Evolutionary conservation across 2,329 filamentous ascomycete genomes (phyloP).

Genomic region (Epicoccum nigrum): DNA sequence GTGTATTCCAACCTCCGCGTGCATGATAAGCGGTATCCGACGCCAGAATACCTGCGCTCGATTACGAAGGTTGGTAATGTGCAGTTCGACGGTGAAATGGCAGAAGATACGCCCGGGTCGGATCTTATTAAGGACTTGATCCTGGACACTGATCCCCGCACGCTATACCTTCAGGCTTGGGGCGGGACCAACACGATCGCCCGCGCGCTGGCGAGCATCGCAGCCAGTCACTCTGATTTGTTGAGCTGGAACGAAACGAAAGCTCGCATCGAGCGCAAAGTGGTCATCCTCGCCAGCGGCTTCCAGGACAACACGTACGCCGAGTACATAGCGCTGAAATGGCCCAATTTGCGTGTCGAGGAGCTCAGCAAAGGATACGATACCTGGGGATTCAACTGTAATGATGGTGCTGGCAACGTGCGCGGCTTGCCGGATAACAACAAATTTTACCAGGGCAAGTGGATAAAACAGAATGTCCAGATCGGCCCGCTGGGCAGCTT

Average conservation of each 20-base stretch:
- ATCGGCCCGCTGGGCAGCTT: slow-evolving; percentile 49
- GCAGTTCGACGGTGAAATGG: slow-evolving; percentile 20
- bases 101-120: slow-evolving; percentile 16
- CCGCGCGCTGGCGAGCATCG: slow-evolving; percentile 17
- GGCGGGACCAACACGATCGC: slow-evolving; percentile 22
- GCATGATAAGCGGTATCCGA: slow-evolving; percentile 15
- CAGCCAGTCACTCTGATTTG: neutral
- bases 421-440: slow-evolving; percentile 15
- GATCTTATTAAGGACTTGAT: slow-evolving; percentile 15
- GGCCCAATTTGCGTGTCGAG: slow-evolving; percentile 15
- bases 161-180: slow-evolving; percentile 18
- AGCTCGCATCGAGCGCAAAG: slow-evolving; percentile 6
- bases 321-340: slow-evolving; percentile 14
- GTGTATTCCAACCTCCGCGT: slow-evolving; percentile 14
- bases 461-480: slow-evolving; percentile 58
- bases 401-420: slow-evolving; percentile 15
- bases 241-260: neutral
- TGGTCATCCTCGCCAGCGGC: slow-evolving; percentile 19
- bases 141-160: slow-evolving; percentile 17
- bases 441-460: slow-evolving; percentile 38
- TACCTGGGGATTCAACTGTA: slow-evolving; percentile 22
- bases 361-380: slow-evolving; percentile 11
- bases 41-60: slow-evolving; percentile 10
- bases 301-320: slow-evolving; percentile 19
- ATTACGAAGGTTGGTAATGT: slow-evolving; percentile 18